These are phyloP conservation scores for Chaetothyriales sp. DNA, from an alignment of 2,329 filamentous ascomycete genomes.

Conservation along the genomic window DNA sequence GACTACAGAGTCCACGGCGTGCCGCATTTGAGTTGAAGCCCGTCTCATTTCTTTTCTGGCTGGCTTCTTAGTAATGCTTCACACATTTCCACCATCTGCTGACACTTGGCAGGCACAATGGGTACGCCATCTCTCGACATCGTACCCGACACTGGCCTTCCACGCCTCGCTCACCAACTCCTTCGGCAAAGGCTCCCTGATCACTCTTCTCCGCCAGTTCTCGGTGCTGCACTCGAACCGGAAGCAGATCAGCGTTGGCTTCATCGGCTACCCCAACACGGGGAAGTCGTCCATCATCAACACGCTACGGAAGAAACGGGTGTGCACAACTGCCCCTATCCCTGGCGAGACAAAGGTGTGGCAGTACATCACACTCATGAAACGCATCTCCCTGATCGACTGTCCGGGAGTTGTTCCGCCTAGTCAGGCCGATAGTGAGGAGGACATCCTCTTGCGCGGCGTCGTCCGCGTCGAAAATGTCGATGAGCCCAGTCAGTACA, in stretches of 20 bases:
- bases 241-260: conserved; percentile 86
- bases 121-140: conserved; percentile 76
- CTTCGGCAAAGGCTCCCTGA: conserved; percentile 89
- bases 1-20: conserved; percentile 60
- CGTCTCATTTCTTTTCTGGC: conserved; percentile 43
- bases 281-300: conserved; percentile 98
- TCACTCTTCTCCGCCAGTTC: conserved; percentile 83
- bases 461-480: conserved; percentile 93
- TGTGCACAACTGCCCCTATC: conserved; percentile 84
- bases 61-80: conserved; percentile 98
- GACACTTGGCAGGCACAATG: conserved; percentile 61
- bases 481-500: conserved; percentile 90
- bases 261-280: conserved; percentile 82
- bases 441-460: conserved; percentile 77
- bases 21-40: conserved; percentile 96
- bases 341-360: conserved; percentile 95
- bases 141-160: conserved; percentile 87
- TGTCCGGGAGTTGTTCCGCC: conserved; percentile 94
- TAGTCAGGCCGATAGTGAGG: conserved; percentile 64
- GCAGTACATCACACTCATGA: conserved; percentile 95
- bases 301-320: conserved; percentile 83
- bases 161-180: conserved; percentile 89
- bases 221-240: conserved; percentile 74
- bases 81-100: conserved; percentile 44
- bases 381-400: conserved; percentile 86